phyloP scores from a whole-genome alignment of 31 red algal species.

The Odonthalia washingtoniensis region DNA sequence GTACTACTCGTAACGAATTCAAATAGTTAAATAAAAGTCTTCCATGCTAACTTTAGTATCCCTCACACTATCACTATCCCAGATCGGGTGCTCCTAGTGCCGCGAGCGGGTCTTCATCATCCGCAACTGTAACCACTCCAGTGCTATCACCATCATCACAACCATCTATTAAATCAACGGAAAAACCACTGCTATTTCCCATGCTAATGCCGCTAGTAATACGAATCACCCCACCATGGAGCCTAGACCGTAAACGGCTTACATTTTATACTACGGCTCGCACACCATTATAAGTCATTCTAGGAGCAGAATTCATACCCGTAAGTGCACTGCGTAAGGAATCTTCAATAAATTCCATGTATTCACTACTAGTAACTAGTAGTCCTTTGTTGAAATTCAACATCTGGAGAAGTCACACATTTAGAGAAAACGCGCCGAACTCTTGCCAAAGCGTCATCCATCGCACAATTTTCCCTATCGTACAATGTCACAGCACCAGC shows the following conservation, averaged over 20 bases:
- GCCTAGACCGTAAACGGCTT: neutral
- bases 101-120: neutral
- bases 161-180: constrained; percentile 57
- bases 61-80: neutral
- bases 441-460: too few relatives aligned
- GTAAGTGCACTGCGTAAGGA: constrained; percentile 24
- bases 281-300: neutral
- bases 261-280: neutral
- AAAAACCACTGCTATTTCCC: constrained; percentile 17
- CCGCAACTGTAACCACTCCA: too few relatives aligned
- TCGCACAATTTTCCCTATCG: too few relatives aligned
- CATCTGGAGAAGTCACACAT: constrained; percentile 29
- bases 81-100: neutral
- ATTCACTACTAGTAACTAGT: too few relatives aligned
- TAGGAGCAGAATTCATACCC: constrained; percentile 49
- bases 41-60: too few relatives aligned
- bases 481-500: too few relatives aligned
- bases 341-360: constrained; percentile 66
- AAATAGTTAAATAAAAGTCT: too few relatives aligned
- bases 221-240: neutral
- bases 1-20: too few relatives aligned
- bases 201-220: neutral
- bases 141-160: too few relatives aligned
- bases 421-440: constrained; percentile 26
- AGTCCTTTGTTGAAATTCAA: constrained; percentile 89